A percentile compares a stretch with the other conserved stretches of the same genome.
Evolutionary conservation across 2,329 filamentous ascomycete genomes (phyloP).

Genomic region (Fusarium chlamydosporum): DNA sequence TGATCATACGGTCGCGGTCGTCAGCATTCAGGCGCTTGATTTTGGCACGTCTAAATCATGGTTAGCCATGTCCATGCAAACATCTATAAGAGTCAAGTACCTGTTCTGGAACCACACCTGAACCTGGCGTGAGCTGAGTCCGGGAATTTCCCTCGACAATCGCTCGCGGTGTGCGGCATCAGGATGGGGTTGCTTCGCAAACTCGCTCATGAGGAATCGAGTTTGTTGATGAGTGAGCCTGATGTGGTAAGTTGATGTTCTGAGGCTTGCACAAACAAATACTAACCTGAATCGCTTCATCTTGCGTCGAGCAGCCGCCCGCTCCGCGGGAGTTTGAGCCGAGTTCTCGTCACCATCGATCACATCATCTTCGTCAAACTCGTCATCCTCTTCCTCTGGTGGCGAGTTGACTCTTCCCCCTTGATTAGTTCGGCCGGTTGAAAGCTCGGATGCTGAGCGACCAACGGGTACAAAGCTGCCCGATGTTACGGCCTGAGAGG

Average conservation of each 20-base stretch:
- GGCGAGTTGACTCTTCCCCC: constrained; percentile 55
- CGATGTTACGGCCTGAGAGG: constrained; percentile 8
- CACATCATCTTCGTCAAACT: constrained; percentile 70
- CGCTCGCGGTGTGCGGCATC: constrained; percentile 92
- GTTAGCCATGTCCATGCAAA: constrained; percentile 29
- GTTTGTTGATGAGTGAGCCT: constrained; percentile 97
- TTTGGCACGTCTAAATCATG: constrained; percentile 70
- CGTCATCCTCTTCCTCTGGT: constrained; percentile 67
- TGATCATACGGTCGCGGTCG: constrained; percentile 78
- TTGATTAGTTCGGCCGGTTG: constrained; percentile 54
- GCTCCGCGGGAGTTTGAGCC: constrained; percentile 70
- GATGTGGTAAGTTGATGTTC: constrained; percentile 54
- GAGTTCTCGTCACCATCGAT: constrained; percentile 58
- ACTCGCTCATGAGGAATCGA: constrained; percentile 97
- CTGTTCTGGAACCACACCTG: constrained; percentile 99
- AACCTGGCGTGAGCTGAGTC: constrained; percentile 90
- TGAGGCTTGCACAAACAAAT: neutral
- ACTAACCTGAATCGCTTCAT: constrained; percentile 85
- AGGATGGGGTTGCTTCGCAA: constrained; percentile 92
- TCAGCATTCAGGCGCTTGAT: constrained; percentile 79
- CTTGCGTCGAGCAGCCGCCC: constrained; percentile 70
- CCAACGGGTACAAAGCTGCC: constrained; percentile 44
- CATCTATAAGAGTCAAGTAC: constrained; percentile 63
- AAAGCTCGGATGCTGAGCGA: constrained; percentile 54
- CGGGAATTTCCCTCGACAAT: constrained; percentile 90